Conservation (phyloP, 441 rosid genomes). For the Erodium moschatum region DNA sequence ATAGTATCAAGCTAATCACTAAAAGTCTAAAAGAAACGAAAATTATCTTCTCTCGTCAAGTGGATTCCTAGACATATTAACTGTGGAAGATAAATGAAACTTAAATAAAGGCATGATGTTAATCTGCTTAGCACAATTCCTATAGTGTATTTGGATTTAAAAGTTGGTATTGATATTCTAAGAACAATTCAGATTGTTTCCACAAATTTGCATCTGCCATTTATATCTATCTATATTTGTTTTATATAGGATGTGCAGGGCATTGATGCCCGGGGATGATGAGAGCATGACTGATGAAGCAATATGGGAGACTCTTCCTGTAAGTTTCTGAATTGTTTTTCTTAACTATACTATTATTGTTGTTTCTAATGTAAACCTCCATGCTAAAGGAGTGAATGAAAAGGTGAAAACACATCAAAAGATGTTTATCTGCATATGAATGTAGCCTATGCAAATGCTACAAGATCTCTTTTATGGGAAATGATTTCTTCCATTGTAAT, state of each 20-base stretch:
- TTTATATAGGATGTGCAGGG: constrained; percentile 83
- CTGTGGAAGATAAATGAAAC: neutral
- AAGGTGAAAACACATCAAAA: neutral
- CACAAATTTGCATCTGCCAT: neutral
- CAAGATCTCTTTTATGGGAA: neutral
- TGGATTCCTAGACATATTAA: neutral
- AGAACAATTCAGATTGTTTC: neutral
- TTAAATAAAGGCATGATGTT: neutral
- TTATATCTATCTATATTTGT: constrained; percentile 9
- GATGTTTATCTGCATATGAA: neutral
- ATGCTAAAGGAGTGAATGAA: neutral
- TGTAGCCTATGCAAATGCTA: neutral
- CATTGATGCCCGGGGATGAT: constrained; percentile 94
- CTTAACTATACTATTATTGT: too few relatives aligned
- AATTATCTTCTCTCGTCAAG: neutral
- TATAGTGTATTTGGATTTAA: neutral
- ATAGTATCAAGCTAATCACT: neutral
- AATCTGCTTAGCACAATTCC: neutral
- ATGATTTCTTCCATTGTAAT: neutral
- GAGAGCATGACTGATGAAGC: constrained; percentile 75
- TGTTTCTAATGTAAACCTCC: neutral
- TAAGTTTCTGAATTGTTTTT: constrained; percentile 28
- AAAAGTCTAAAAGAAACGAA: neutral
- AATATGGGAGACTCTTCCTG: constrained; percentile 70
- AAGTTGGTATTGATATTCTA: neutral